These are phyloP conservation scores for Metschnikowia chrysomelidarum DNA, from an alignment of 805 yeast genomes.

Conservation along the genomic window DNA sequence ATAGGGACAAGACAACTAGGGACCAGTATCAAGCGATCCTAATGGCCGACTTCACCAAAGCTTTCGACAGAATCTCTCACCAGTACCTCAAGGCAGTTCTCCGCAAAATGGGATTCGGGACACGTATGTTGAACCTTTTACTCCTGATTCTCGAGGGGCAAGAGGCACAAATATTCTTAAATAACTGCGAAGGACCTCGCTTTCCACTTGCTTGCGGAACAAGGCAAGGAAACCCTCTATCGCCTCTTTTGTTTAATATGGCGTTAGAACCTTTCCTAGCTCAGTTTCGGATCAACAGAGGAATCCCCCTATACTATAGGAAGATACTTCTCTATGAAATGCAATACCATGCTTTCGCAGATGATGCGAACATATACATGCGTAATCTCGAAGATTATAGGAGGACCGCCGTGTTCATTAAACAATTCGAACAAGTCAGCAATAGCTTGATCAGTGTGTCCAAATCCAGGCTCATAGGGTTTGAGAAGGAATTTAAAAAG, in stretches of 20 bases:
- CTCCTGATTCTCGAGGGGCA: constrained; percentile 7
- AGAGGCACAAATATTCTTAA: constrained; percentile 3
- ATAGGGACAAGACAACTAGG: not conserved
- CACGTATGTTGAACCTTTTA: not conserved
- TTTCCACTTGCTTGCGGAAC: constrained; percentile 7
- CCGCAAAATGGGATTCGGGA: constrained; percentile 2
- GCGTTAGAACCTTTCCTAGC: constrained; percentile 8
- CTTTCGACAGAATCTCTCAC: constrained; percentile 4
- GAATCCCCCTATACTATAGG: constrained; percentile 1
- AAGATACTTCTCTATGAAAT: not conserved
- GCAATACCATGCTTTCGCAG: constrained; percentile 9
- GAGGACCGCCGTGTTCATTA: not conserved
- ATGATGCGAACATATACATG: constrained; percentile 6
- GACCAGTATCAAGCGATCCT: not conserved
- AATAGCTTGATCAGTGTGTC: constrained; percentile 1
- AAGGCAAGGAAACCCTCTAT: constrained; percentile 9
- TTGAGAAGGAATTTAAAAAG: not conserved
- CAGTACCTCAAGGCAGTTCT: not conserved
- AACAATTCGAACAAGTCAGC: not conserved
- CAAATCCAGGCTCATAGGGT: not conserved
- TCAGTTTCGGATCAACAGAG: not conserved
- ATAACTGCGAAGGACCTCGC: constrained; percentile 2
- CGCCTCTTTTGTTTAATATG: constrained; percentile 4
- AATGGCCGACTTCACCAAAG: constrained; percentile 6
- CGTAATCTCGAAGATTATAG: constrained; percentile 1